Base-by-base conservation (phyloP, 2,329 filamentous ascomycete species). In the Microdochium bolleyi region DNA sequence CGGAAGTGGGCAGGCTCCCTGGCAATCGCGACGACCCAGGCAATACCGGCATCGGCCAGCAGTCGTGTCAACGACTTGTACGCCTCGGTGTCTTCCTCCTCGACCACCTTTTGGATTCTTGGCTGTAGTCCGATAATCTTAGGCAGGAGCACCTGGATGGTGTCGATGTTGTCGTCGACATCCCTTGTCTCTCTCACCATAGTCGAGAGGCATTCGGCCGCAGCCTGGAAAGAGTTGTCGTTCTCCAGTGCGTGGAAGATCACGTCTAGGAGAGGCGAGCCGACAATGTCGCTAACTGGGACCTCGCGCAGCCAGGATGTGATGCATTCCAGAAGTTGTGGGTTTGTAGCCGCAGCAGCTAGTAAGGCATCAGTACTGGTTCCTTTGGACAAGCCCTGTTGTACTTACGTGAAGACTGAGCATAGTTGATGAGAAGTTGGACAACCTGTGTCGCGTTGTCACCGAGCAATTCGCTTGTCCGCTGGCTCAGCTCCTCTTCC, bases 261-360 rank as follows among this genome's bases (percentile, higher is more conserved):
- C 51, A 92, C 78, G 58, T 89, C 83, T 60, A 99, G 77, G 14
- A 99, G 77, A 7, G 92, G 87, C 1, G 92, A 96, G 61, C 86
- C 87, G 59, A 95, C 87, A 57, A 99, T 84, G 56, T 88, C 85
- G 57, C 79, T 79, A 49, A 95, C 82, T 0, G 92, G 89, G 7
- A 99, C 89, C 71, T 99, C 94, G 61, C 91, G 84, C 60, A 97
- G 80, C 94, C 94, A 99, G 2, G 94, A 96, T 30, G 91, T 95
- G 61, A 97, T 91, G 67, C 94, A 97, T 63, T 96, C 90, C 67
- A 97, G 84, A 49, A 99, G 79, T 63, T 92, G 88, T 2, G 92
- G 92, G 64, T 96, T 96, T 57, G 85, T 87, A 9, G 90, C 82
- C 24, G 92, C 91, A 49, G 83, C 75, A 50, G 80, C 90, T 91